Evolutionary conservation across 2,329 filamentous ascomycete species (phyloP), one percentile per base, ranked within the genome.

Genomic region (Davidsoniella neocaledoniae): DNA sequence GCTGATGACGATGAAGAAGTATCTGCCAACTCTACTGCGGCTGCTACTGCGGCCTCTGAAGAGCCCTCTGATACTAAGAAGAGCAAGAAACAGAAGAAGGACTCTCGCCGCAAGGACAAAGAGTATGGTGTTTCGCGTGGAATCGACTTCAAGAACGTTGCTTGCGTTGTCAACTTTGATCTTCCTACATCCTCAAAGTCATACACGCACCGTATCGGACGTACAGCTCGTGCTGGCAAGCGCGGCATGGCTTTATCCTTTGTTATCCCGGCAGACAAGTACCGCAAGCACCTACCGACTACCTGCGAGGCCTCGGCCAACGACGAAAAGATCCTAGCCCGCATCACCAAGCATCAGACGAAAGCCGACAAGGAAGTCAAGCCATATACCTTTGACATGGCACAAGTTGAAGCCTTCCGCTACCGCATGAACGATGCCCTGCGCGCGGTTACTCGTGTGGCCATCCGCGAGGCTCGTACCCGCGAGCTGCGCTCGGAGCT

Each of bases 241-340:
- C 80, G 83, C 1, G 91, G 91, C 53, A 96, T 94, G 75, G 87
- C 91, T 0, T 73, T 98, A n/a, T 94, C 87, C 8, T 95, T 98
- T 63, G 84, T 94, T 47, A 75, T 98, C 2, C 90, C 91, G 7
- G 73, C 78, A 46, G 79, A 86, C 0, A 74, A 81, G 43, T 94
- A 83, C 65, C 78, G 84, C 57, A 94, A 94, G 64, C 90, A 96
- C 68, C 85, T 86, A 59, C 81, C 88, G 1, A 96, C 90, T 0
- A 79, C 76, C 45, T 77, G 90, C 55, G 68, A 79, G 42, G 79
- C 81, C 19, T 74, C 82, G 9, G 83, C 85, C 61, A 74, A 90
- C 54, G 90, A 98, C 60, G 91, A 96, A 62, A 80, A 82, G 60
- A 74, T 94, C 1, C 68, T 98, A 33, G 74, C 75, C 21, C 86